Conservation (phyloP, 2,329 filamentous ascomycete species). For the Sporothrix sp. region DNA sequence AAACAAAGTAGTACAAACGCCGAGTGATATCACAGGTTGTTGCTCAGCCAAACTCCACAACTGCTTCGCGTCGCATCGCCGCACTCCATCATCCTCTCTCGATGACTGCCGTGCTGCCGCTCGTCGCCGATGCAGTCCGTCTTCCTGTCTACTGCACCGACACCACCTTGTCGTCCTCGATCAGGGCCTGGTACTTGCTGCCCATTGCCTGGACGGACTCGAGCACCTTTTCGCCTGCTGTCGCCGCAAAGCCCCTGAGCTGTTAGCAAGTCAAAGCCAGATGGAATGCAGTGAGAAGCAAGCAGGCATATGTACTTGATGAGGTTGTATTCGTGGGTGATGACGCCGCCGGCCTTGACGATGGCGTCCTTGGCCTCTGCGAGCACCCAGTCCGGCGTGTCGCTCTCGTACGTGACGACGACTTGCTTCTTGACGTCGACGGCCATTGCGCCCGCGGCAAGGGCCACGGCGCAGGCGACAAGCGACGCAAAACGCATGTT, state of each 20-base stretch:
- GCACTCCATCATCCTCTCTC: neutral
- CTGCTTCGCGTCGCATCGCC: neutral
- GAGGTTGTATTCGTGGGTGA: constrained; percentile 66
- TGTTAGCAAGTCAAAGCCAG: constrained; percentile 22
- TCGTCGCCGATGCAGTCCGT: too few relatives aligned
- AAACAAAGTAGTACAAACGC: neutral
- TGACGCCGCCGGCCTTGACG: constrained; percentile 57
- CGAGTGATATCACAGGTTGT: too few relatives aligned
- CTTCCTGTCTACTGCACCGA: constrained; percentile 30
- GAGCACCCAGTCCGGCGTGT: constrained; percentile 58
- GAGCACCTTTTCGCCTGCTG: constrained; percentile 59
- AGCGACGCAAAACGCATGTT: constrained; percentile 55
- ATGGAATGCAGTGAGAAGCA: too few relatives aligned
- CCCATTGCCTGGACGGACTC: constrained; percentile 56
- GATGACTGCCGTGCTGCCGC: neutral
- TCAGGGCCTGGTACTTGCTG: constrained; percentile 47
- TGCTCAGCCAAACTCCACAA: too few relatives aligned
- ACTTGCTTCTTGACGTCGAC: constrained; percentile 62
- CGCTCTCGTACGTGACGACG: constrained; percentile 66
- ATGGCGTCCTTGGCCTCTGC: constrained; percentile 63
- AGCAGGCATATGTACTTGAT: constrained; percentile 63
- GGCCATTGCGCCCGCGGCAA: constrained; percentile 48
- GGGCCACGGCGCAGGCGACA: constrained; percentile 45
- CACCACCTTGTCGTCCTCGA: constrained; percentile 71
- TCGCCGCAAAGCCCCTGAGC: constrained; percentile 65